Evolutionary conservation across 2,329 filamentous ascomycete genomes (phyloP).

Genomic region (Pseudopithomyces chartarum): DNA sequence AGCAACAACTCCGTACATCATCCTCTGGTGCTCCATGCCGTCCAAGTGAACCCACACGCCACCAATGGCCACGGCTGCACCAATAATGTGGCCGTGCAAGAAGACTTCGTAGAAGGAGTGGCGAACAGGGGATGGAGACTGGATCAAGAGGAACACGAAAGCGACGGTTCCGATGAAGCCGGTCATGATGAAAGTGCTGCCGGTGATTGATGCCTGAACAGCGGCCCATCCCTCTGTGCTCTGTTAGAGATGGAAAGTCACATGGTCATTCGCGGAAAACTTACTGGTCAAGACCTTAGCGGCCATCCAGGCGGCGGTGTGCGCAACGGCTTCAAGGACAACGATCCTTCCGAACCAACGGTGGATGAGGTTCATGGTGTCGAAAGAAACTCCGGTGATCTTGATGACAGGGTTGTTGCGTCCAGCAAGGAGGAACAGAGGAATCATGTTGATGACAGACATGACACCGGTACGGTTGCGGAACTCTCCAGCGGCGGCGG

Average conservation of each 20-base stretch:
- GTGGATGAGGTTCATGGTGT: slow-evolving; percentile 82
- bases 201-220: slow-evolving; percentile 47
- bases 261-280: slow-evolving; percentile 9
- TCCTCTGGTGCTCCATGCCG: slow-evolving; percentile 60
- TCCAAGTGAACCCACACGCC: slow-evolving; percentile 71
- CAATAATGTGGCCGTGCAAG: slow-evolving; percentile 71
- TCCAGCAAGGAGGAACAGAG: slow-evolving; percentile 74
- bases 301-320: slow-evolving; percentile 65
- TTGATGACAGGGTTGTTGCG: slow-evolving; percentile 79
- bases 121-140: slow-evolving; percentile 71
- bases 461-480: slow-evolving; percentile 74
- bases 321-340: slow-evolving; percentile 69
- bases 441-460: slow-evolving; percentile 77
- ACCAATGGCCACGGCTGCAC: slow-evolving; percentile 64
- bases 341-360: slow-evolving; percentile 81
- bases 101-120: slow-evolving; percentile 83
- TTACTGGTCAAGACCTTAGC: slow-evolving; percentile 47
- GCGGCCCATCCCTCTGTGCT: slow-evolving; percentile 56
- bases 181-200: slow-evolving; percentile 58
- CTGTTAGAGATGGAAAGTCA: slow-evolving; percentile 1
- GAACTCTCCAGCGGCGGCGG: slow-evolving; percentile 71
- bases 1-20: slow-evolving; percentile 65
- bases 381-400: slow-evolving; percentile 75
- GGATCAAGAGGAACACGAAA: slow-evolving; percentile 67
- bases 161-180: slow-evolving; percentile 67